A percentile compares a stretch with the other conserved stretches of the same genome.
Conservation (phyloP, 202 grass and related monocot genomes). For the Hordeum pubiflorum region DNA sequence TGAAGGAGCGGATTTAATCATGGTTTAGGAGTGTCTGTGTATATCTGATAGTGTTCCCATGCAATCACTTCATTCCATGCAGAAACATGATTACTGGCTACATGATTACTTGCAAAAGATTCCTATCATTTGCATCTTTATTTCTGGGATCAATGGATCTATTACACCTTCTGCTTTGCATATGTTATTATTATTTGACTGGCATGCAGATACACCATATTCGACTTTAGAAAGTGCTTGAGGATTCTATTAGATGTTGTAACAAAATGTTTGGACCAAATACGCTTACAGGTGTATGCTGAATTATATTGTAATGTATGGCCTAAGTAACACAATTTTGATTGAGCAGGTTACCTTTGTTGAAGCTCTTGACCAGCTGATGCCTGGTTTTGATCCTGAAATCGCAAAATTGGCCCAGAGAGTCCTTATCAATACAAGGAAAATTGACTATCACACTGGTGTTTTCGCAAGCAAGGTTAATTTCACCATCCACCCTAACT, state of each 20-base stretch:
- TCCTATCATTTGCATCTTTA: background rate
- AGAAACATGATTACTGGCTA: constrained; percentile 21
- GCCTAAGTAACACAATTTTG: constrained; percentile 25
- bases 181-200: background rate
- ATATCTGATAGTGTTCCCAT: background rate
- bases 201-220: background rate
- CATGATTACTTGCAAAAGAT: background rate
- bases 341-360: constrained; percentile 73
- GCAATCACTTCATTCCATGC: background rate
- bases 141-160: background rate
- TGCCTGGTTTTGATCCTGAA: constrained; percentile 96
- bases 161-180: constrained; percentile 3
- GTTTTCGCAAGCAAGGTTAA: constrained; percentile 96
- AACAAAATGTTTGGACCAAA: background rate
- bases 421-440: constrained; percentile 88
- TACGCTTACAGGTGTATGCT: background rate
- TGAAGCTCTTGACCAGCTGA: constrained; percentile 92
- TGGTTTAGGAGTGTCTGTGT: background rate
- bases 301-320: background rate
- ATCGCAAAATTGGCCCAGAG: constrained; percentile 91
- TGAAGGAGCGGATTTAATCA: background rate
- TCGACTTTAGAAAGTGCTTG: constrained; percentile 4
- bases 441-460: constrained; percentile 80
- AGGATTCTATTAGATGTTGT: constrained; percentile 2
- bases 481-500: background rate